phyloP scores from a whole-genome alignment of 768 basidiomycete species.

The Russula brevipes region DNA sequence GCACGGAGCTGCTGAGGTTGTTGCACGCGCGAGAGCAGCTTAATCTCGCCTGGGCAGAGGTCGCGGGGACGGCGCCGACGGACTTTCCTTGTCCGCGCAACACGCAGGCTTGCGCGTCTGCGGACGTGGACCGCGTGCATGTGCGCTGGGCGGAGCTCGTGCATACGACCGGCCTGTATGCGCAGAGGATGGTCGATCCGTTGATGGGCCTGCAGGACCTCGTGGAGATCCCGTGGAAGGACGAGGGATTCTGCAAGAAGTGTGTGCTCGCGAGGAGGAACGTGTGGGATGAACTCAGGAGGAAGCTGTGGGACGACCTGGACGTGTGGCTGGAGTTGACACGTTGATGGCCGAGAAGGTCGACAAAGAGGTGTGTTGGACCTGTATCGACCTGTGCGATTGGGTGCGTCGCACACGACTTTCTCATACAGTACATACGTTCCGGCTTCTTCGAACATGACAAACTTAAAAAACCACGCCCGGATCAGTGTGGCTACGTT shows the following conservation, averaged over 20 bases:
- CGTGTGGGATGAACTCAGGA: conserved; percentile 29
- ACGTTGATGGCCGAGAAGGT: background rate
- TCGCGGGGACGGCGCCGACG: conserved; percentile 25
- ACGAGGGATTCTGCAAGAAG: conserved; percentile 34
- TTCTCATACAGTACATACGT: background rate
- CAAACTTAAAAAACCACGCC: background rate
- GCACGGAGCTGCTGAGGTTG: conserved; percentile 27
- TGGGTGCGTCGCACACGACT: background rate
- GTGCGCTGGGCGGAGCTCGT: conserved; percentile 25
- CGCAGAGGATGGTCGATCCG: conserved; percentile 33
- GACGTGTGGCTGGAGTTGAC: conserved; percentile 20
- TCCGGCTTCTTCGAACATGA: background rate
- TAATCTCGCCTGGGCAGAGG: conserved; percentile 25
- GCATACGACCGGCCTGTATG: conserved; percentile 28
- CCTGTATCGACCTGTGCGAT: background rate
- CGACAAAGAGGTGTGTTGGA: background rate
- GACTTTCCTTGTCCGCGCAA: conserved; percentile 16
- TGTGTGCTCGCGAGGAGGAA: conserved; percentile 32
- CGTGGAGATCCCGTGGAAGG: conserved; percentile 29
- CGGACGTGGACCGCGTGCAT: conserved; percentile 13
- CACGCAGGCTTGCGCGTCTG: conserved; percentile 17
- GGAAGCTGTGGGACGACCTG: conserved; percentile 18
- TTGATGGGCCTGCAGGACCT: conserved; percentile 35
- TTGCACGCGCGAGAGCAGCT: conserved; percentile 27
- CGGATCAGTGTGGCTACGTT: background rate